Conservation (phyloP, 2,329 filamentous ascomycete genomes). For the Tricladium varicosporioides region DNA sequence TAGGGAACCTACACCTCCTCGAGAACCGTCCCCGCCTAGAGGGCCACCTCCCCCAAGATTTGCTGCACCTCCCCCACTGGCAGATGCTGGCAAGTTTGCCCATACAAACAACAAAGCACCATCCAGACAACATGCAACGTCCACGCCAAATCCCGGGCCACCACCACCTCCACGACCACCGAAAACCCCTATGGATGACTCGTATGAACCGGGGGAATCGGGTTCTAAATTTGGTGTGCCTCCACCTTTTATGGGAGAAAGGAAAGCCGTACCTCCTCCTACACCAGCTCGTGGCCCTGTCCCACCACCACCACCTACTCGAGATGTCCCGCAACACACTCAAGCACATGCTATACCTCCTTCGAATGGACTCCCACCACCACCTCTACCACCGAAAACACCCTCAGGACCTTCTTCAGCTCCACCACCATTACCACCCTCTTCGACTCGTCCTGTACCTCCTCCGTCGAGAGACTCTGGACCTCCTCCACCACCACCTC, state of each 20-base stretch:
- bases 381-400: constrained; percentile 44
- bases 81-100: constrained; percentile 86
- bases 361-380: constrained; percentile 33
- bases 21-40: constrained; percentile 66
- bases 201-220: constrained; percentile 45
- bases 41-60: constrained; percentile 65
- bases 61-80: constrained; percentile 80
- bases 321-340: constrained; percentile 50
- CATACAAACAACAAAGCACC: constrained; percentile 47
- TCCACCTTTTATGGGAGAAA: constrained; percentile 71
- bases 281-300: constrained; percentile 69
- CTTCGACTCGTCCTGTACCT: constrained; percentile 50
- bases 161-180: constrained; percentile 67
- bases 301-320: constrained; percentile 65
- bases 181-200: constrained; percentile 70
- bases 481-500: constrained; percentile 34
- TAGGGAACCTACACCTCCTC: constrained; percentile 57
- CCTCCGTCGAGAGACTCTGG: constrained; percentile 42
- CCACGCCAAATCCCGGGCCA: constrained; percentile 55
- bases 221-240: constrained; percentile 70
- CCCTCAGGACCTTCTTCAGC: constrained; percentile 41
- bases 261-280: constrained; percentile 66
- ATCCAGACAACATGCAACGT: constrained; percentile 45
- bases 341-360: constrained; percentile 40
- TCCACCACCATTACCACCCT: constrained; percentile 50